These are phyloP conservation scores for Acacia acuminata DNA, from an alignment of 306 rosid species.

Conservation along the genomic window DNA sequence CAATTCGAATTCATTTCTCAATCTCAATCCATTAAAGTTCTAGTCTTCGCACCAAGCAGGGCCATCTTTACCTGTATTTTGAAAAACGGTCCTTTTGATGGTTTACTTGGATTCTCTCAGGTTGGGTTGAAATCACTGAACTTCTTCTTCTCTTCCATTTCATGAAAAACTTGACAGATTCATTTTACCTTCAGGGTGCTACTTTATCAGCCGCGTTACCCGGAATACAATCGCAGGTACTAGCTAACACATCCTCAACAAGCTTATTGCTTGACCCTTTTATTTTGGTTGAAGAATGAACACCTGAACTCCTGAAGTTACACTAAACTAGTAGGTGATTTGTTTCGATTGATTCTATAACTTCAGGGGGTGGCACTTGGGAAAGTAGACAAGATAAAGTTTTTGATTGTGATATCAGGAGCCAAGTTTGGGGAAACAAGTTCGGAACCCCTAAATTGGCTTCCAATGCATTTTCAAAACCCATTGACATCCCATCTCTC, in stretches of 20 bases:
- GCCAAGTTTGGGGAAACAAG: constrained; percentile 46
- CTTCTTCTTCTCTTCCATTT: neutral
- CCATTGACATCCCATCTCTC: constrained; percentile 43
- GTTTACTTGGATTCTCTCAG: constrained; percentile 56
- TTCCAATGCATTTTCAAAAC: constrained; percentile 48
- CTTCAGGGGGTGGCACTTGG: constrained; percentile 51
- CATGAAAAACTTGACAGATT: neutral
- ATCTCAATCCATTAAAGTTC: no score
- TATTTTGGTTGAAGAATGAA: neutral
- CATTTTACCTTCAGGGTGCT: constrained; percentile 41
- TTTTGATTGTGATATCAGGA: constrained; percentile 45
- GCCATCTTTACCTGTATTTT: no score
- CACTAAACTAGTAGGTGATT: neutral
- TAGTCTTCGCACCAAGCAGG: no score
- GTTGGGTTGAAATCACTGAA: constrained; percentile 10
- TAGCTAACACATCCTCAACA: neutral
- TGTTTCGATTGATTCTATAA: neutral
- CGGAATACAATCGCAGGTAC: constrained; percentile 58
- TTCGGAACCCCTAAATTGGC: constrained; percentile 53
- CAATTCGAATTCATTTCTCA: no score
- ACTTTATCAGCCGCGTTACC: constrained; percentile 47
- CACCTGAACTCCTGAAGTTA: neutral
- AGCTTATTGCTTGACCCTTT: neutral
- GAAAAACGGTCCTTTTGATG: constrained; percentile 61
- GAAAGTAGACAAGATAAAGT: constrained; percentile 48